Evolutionary conservation across 1,139 yeast genomes (phyloP).

Genomic region (Yamadazyma trypodendri): DNA sequence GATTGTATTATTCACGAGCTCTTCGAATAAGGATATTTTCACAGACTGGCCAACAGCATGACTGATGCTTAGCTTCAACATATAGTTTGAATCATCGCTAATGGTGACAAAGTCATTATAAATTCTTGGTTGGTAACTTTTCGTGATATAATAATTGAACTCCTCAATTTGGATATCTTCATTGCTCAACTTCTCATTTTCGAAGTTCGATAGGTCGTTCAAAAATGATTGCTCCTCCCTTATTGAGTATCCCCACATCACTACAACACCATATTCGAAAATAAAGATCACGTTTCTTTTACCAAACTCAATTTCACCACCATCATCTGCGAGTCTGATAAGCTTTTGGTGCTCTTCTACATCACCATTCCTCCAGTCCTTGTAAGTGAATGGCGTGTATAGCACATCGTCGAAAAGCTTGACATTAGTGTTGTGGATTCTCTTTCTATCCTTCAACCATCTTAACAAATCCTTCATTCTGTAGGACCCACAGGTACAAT

Average conservation of each 20-base stretch:
- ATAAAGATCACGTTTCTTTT: conserved; percentile 78
- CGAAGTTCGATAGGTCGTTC: conserved; percentile 81
- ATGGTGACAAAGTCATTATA: conserved; percentile 92
- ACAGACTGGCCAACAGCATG: conserved; percentile 93
- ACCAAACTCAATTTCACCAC: conserved; percentile 87
- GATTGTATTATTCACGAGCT: conserved; percentile 90
- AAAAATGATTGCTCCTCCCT: conserved; percentile 83
- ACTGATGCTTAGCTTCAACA: conserved; percentile 84
- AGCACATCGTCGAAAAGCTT: conserved; percentile 90
- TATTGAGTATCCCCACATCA: conserved; percentile 90
- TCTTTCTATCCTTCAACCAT: conserved; percentile 79
- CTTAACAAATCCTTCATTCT: conserved; percentile 81
- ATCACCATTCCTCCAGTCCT: conserved; percentile 65
- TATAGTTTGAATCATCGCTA: conserved; percentile 85
- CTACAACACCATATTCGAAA: conserved; percentile 93
- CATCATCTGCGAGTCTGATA: conserved; percentile 83
- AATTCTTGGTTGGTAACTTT: conserved; percentile 90
- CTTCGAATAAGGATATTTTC: conserved; percentile 91
- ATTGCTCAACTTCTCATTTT: conserved; percentile 81
- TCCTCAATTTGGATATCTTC: conserved; percentile 95
- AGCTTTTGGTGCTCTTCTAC: conserved; percentile 35
- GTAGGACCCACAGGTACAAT: conserved; percentile 92
- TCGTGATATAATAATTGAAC: conserved; percentile 89
- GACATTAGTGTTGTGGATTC: conserved; percentile 76
- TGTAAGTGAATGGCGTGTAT: conserved; percentile 84